These are phyloP conservation scores for Kluyveromyces nonfermentans DNA, from an alignment of 805 yeast genomes.

Conservation along the genomic window DNA sequence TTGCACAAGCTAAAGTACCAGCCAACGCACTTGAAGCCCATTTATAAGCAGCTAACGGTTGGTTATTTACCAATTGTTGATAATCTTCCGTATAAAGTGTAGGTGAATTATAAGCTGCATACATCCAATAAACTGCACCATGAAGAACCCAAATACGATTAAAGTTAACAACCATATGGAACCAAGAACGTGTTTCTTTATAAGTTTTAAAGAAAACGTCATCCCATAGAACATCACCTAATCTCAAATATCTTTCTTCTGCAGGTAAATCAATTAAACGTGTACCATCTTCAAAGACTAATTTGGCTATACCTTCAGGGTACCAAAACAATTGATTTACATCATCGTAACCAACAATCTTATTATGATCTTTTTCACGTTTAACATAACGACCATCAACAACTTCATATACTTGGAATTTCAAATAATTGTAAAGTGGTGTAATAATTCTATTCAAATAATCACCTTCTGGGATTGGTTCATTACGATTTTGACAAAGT, in stretches of 20 bases:
- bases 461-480: slow-evolving; percentile 81
- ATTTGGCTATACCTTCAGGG: slow-evolving; percentile 95
- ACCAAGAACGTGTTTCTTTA: slow-evolving; percentile 95
- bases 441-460: slow-evolving; percentile 86
- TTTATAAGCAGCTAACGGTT: slow-evolving; percentile 80
- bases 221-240: slow-evolving; percentile 90
- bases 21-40: slow-evolving; percentile 94
- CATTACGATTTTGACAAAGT: slow-evolving; percentile 78
- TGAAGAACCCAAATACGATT: slow-evolving; percentile 98
- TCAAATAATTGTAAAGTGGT: slow-evolving; percentile 73
- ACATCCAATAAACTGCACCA: slow-evolving; percentile 87
- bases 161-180: slow-evolving; percentile 88
- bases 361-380: slow-evolving; percentile 78
- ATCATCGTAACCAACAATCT: slow-evolving; percentile 89
- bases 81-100: slow-evolving; percentile 82
- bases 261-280: slow-evolving; percentile 84
- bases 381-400: slow-evolving; percentile 74
- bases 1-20: slow-evolving; percentile 74
- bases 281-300: slow-evolving; percentile 84
- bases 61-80: slow-evolving; percentile 70
- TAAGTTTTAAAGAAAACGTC: slow-evolving; percentile 92
- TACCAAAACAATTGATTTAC: slow-evolving; percentile 99
- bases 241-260: slow-evolving; percentile 78
- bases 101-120: slow-evolving; percentile 86
- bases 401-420: slow-evolving; percentile 75